phyloP scores from a whole-genome alignment of 139 green algal genomes.

The Pycnococcus provasolii region DNA sequence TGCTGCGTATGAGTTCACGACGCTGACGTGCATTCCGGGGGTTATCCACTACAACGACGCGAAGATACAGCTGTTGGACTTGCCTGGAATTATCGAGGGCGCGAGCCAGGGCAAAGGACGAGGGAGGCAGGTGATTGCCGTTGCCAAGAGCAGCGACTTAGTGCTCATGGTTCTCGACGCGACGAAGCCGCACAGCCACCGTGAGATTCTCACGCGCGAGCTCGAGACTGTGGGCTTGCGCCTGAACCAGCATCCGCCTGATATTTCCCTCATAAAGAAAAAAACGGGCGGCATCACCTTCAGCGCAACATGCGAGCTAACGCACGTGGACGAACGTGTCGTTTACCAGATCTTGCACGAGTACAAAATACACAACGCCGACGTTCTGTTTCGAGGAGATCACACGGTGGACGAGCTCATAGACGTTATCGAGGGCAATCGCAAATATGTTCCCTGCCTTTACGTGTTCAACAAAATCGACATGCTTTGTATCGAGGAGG shows the following conservation, averaged over 20 bases:
- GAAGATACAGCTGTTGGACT: slow-evolving; percentile 98
- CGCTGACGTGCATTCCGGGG: slow-evolving; percentile 90
- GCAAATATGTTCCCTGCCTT: slow-evolving; percentile 75
- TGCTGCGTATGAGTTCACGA: slow-evolving; percentile 98
- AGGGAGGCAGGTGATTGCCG: slow-evolving; percentile 88
- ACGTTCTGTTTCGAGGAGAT: slow-evolving; percentile 85
- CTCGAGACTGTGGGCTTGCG: slow-evolving; percentile 89
- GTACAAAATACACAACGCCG: slow-evolving; percentile 88
- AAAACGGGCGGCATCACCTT: slow-evolving; percentile 90
- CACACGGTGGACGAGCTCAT: slow-evolving; percentile 87
- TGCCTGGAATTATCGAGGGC: slow-evolving; percentile 98
- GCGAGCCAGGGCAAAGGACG: slow-evolving; percentile 86
- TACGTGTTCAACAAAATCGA: slow-evolving; percentile 99
- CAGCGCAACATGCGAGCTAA: slow-evolving; percentile 64
- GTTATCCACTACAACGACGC: slow-evolving; percentile 99
- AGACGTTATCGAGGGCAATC: slow-evolving; percentile 86
- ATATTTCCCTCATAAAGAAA: slow-evolving; percentile 87
- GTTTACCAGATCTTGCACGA: slow-evolving; percentile 75
- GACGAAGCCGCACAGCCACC: slow-evolving; percentile 72
- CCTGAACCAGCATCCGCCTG: slow-evolving; percentile 64
- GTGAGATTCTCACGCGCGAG: slow-evolving; percentile 88
- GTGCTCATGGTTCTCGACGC: slow-evolving; percentile 99
- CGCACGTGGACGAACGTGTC: slow-evolving; percentile 84
- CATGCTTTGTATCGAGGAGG: slow-evolving; percentile 85
- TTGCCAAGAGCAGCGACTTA: slow-evolving; percentile 93